A percentile compares a stretch with the other conserved stretches of the same genome.
phyloP scores from a whole-genome alignment of 108 stramenopile genomes.

The Cylindrotheca fusiformis region DNA sequence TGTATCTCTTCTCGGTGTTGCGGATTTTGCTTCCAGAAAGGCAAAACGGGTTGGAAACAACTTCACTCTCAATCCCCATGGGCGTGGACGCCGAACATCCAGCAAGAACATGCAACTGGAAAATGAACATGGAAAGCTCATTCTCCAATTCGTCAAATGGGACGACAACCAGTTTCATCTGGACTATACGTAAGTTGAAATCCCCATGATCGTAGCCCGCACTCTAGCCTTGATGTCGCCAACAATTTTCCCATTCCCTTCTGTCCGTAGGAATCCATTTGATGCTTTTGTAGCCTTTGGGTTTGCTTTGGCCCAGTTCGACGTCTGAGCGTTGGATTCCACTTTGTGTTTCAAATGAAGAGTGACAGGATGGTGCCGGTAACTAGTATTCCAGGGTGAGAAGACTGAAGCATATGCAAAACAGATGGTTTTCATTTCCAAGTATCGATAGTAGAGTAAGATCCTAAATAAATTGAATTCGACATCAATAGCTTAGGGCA shows the following conservation, averaged over 20 bases:
- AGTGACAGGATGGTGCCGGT: not conserved
- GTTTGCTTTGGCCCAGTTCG: constrained; percentile 44
- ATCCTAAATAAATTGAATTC: too few species aligned
- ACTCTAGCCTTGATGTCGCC: not conserved
- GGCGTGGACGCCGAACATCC: constrained; percentile 36
- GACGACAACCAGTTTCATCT: constrained; percentile 29
- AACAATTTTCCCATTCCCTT: not conserved
- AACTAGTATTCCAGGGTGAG: too few species aligned
- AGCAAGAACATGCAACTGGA: constrained; percentile 42
- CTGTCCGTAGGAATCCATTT: constrained; percentile 17
- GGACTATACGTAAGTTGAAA: constrained; percentile 26
- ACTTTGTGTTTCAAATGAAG: too few species aligned
- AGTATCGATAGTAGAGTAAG: too few species aligned
- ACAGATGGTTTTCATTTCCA: too few species aligned
- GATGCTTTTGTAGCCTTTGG: constrained; percentile 37
- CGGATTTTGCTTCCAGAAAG: too few species aligned
- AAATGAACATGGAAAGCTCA: constrained; percentile 12
- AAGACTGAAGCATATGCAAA: too few species aligned
- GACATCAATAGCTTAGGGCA: too few species aligned
- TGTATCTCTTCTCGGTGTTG: too few species aligned
- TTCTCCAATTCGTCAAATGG: constrained; percentile 46
- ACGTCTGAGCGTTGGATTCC: constrained; percentile 9
- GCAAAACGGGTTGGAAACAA: constrained; percentile 3
- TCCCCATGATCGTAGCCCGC: not conserved
- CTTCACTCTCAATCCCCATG: constrained; percentile 23